Percentiles rank a stretch among this genome's conserved stretches.
Conservation (phyloP, 2,329 filamentous ascomycete genomes). For the Penicillium sp. region DNA sequence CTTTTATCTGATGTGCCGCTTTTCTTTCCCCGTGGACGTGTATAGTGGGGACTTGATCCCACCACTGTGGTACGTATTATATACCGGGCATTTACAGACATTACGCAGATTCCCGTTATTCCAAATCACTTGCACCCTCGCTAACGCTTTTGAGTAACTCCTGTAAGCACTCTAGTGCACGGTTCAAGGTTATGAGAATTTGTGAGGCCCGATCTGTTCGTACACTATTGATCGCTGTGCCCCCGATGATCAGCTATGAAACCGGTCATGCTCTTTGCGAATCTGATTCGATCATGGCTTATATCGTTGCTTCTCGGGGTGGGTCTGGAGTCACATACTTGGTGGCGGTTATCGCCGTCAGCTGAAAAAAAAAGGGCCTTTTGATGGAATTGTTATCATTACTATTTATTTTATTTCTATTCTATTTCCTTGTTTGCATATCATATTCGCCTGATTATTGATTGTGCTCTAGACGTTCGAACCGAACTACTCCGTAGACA, state of each 20-base stretch:
- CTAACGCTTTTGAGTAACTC: neutral
- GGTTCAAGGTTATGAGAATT: conserved; percentile 4
- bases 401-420: neutral
- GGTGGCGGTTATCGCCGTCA: conserved; percentile 1
- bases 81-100: conserved; percentile 2
- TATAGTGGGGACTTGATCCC: neutral
- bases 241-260: conserved; percentile 6
- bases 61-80: neutral
- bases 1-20: neutral
- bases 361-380: neutral
- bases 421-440: neutral
- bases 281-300: neutral
- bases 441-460: neutral
- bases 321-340: neutral
- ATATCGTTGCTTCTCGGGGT: neutral
- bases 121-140: neutral
- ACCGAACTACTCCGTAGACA: neutral
- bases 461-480: neutral
- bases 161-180: neutral
- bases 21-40: neutral
- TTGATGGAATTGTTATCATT: neutral
- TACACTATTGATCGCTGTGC: conserved; percentile 12
- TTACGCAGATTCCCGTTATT: neutral
- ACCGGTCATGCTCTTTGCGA: neutral
- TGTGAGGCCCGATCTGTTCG: neutral